Percentiles rank a stretch among this genome's conserved stretches.
phyloP scores from a whole-genome alignment of 805 yeast species.

The Kuraishia ogatae region DNA sequence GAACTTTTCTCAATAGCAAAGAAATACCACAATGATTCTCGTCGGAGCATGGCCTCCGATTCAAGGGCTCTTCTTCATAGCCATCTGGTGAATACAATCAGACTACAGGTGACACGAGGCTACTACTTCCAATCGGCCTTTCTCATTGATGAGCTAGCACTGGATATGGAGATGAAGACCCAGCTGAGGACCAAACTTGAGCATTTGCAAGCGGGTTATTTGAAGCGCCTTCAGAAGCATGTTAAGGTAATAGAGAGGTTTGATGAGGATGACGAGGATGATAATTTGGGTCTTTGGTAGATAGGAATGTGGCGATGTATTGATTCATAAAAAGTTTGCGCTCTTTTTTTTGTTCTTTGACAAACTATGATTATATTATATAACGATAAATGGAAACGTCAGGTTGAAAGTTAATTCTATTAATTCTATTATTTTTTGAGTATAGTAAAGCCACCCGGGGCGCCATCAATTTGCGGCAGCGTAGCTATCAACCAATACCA shows the following conservation, averaged over 20 bases:
- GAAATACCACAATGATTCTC: neutral
- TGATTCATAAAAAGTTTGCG: neutral
- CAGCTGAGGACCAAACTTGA: constrained; percentile 8
- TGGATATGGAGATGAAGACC: constrained; percentile 13
- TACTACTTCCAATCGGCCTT: neutral
- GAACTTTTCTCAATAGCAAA: neutral
- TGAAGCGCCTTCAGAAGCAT: constrained; percentile 8
- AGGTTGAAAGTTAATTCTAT: neutral
- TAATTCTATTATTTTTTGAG: neutral
- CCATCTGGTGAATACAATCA: constrained; percentile 5
- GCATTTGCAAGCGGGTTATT: constrained; percentile 11
- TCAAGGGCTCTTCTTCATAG: neutral
- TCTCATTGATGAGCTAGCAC: constrained; percentile 15
- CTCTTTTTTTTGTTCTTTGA: no score
- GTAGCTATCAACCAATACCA: constrained; percentile 22
- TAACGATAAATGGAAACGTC: constrained; percentile 3
- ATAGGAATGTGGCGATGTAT: neutral
- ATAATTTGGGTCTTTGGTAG: neutral
- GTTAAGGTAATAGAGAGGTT: neutral
- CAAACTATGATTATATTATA: neutral
- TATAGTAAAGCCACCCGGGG: constrained; percentile 1
- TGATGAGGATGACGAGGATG: constrained; percentile 10
- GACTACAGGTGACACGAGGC: constrained; percentile 10
- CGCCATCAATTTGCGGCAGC: neutral
- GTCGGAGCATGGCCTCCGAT: neutral